Conservation (phyloP, 1,284 basidiomycete genomes). For the Heterobasidion occidentale region DNA sequence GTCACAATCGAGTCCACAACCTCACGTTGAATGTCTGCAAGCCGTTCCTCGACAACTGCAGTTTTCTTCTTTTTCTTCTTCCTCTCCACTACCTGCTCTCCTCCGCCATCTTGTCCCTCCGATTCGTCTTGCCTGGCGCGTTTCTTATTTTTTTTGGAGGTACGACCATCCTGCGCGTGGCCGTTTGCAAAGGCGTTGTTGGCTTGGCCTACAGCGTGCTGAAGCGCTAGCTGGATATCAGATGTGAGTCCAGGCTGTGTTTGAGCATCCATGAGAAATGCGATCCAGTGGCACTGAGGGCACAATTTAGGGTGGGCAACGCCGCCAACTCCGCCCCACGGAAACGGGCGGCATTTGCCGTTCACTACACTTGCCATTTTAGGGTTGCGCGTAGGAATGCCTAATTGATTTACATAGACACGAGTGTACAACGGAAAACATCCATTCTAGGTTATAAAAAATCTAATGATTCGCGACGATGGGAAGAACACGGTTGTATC, state of each 20-base stretch:
- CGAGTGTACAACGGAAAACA: too few species aligned
- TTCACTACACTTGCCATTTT: neutral
- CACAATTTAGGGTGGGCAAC: constrained; percentile 1
- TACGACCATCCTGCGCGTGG: constrained; percentile 19
- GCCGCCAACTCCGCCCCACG: too few species aligned
- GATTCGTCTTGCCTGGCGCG: constrained; percentile 10
- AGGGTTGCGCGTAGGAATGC: neutral
- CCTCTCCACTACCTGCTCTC: constrained; percentile 9
- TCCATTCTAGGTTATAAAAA: too few species aligned
- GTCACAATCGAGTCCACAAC: constrained; percentile 5
- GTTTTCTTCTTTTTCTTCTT: constrained; percentile 16
- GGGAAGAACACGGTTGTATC: too few species aligned
- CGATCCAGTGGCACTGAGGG: constrained; percentile 3
- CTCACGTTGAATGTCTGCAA: constrained; percentile 1
- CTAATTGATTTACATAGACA: too few species aligned
- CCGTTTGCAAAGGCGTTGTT: constrained; percentile 22
- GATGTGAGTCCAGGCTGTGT: constrained; percentile 19
- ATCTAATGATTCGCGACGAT: too few species aligned
- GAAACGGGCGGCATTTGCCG: neutral
- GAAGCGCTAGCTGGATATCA: constrained; percentile 28
- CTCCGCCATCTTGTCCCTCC: neutral
- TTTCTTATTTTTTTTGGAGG: constrained; percentile 21
- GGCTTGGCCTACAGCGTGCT: constrained; percentile 33
- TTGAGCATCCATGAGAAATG: constrained; percentile 5
- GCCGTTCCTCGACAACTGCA: constrained; percentile 3